phyloP scores from a whole-genome alignment of 257 asterid species.

The Jacaranda mimosifolia region DNA sequence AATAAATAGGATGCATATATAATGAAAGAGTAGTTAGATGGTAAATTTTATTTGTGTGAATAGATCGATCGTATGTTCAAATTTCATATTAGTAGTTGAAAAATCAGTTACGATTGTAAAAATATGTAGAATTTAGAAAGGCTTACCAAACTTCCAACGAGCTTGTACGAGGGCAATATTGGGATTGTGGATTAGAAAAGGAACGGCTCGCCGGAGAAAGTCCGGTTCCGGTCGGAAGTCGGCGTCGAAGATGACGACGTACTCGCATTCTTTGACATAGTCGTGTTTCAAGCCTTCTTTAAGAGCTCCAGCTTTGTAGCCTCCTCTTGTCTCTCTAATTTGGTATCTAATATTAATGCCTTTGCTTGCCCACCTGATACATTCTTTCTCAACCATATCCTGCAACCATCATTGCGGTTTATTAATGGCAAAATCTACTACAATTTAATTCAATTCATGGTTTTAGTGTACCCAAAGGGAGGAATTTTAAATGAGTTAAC shows the following conservation, averaged over 20 bases:
- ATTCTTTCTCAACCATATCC: constrained; percentile 70
- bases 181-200: constrained; percentile 55
- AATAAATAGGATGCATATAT: too few species aligned
- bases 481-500: too few species aligned
- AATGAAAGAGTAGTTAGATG: too few species aligned
- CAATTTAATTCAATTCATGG: constrained; percentile 1
- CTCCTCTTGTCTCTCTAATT: constrained; percentile 61
- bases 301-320: constrained; percentile 71
- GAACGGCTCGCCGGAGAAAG: constrained; percentile 57
- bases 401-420: constrained; percentile 22
- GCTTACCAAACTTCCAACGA: constrained; percentile 69
- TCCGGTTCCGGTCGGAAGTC: constrained; percentile 69
- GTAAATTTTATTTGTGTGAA: too few species aligned
- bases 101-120: too few species aligned
- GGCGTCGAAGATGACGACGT: constrained; percentile 66
- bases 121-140: too few species aligned
- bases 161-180: constrained; percentile 64
- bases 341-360: constrained; percentile 60
- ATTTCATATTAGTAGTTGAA: too few species aligned
- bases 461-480: too few species aligned
- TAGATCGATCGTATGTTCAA: too few species aligned
- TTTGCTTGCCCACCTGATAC: constrained; percentile 66
- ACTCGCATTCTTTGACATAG: constrained; percentile 62
- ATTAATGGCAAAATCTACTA: background rate
- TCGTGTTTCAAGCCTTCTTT: constrained; percentile 61